Conservation (phyloP, 495 filamentous ascomycete species). For the Amphirosellinia nigrospora region DNA sequence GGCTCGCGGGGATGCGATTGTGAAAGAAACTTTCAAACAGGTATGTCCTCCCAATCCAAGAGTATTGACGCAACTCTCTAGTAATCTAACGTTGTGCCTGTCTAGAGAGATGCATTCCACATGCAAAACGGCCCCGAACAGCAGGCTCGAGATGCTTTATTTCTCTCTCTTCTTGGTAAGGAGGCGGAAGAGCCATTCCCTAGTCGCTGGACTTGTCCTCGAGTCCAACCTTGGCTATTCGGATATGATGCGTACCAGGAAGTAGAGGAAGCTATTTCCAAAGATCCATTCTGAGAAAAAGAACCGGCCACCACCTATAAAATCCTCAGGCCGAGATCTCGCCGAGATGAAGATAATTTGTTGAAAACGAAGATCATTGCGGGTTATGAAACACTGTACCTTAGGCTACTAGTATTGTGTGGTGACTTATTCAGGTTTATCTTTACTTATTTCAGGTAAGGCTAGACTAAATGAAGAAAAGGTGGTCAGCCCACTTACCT, state of each 20-base stretch:
- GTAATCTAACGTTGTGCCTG: not conserved
- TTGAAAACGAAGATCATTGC: not conserved
- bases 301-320: not conserved
- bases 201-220: slow-evolving; percentile 65
- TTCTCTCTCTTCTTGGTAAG: slow-evolving; percentile 53
- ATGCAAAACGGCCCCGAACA: slow-evolving; percentile 58
- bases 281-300: slow-evolving; percentile 43
- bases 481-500: not conserved
- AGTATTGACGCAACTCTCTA: not conserved
- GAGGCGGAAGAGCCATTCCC: slow-evolving; percentile 60
- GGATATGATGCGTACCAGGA: slow-evolving; percentile 67
- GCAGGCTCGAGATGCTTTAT: slow-evolving; percentile 50
- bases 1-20: slow-evolving; percentile 58
- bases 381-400: not conserved
- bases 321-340: not conserved
- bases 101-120: slow-evolving; percentile 57
- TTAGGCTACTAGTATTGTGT: no score
- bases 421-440: not conserved
- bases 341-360: not conserved
- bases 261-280: slow-evolving; percentile 56
- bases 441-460: not conserved
- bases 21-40: slow-evolving; percentile 57
- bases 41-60: slow-evolving; percentile 2
- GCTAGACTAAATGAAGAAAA: not conserved
- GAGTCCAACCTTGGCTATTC: slow-evolving; percentile 64